Base-by-base conservation (phyloP, 2,329 filamentous ascomycete genomes). In the Claviceps fusiformis region DNA sequence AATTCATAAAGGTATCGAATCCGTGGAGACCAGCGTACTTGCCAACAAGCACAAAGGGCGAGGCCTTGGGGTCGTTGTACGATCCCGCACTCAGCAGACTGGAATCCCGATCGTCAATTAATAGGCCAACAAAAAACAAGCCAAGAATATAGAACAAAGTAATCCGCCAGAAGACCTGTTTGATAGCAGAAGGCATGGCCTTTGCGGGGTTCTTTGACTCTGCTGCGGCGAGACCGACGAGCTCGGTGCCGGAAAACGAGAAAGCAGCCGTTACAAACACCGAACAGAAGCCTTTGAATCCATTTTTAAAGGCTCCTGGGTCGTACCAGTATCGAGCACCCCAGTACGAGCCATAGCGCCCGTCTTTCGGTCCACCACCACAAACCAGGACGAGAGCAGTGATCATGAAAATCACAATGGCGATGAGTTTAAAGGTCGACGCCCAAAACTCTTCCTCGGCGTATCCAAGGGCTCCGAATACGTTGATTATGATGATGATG, bases 121-220 rank as follows among this genome's bases (percentile, higher is more conserved):
- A 64, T 5, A 81, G 69, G 15, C 77, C 77, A 17, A 79, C 72
- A 11, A 79, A 74, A 53, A 76, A 70, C 15, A 80, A 70, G 41
- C 75, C 75, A 3, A 80, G 67, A 50, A 80, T 67, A 58, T 80
- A 80, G 59, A 80, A 80, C 58, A 79, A 64, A 0, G 74, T 77
- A 57, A 80, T 79, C 60, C 77, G 75, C 76, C 77, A 80, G 56
- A 80, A 80, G 37, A 80, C 87, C 65, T 95, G 89, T 72, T 93
- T 95, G 63, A 92, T 84, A 5, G 90, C 90, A 1, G 82, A 83
- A 0, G 90, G 90, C 1, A 95, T 77, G 0, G 85, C 80, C 64
- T 87, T 83, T 55, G 81, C 77, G 0, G 86, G 86, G 63, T 88
- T 87, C 10, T 72, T 70, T 0, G 85, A 81, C 68, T 90, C 86